A percentile compares a stretch with the other conserved stretches of the same genome.
These are phyloP conservation scores for Phallus indusiatus DNA, from an alignment of 768 basidiomycete species.

Conservation along the genomic window DNA sequence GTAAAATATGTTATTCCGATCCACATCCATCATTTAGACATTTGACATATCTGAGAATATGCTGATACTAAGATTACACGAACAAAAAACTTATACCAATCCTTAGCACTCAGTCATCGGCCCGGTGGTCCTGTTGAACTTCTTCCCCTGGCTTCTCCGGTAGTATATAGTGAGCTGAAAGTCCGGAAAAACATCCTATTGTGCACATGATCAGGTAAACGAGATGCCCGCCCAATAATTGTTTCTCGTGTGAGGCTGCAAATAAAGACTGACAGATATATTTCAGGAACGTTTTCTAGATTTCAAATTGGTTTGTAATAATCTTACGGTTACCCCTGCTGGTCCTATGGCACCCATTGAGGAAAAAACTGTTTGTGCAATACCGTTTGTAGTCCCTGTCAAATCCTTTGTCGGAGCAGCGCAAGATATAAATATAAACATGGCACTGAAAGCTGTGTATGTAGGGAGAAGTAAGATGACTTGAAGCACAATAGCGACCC, in stretches of 20 bases:
- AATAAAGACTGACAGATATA: background rate
- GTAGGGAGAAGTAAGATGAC: constrained; percentile 7
- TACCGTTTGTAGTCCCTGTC: constrained; percentile 9
- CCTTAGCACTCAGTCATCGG: too few species aligned
- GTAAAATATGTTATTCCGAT: too few species aligned
- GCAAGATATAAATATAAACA: constrained; percentile 9
- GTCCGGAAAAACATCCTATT: background rate
- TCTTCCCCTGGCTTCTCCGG: constrained; percentile 8
- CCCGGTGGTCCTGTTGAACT: background rate
- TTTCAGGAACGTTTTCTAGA: background rate
- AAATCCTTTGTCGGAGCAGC: constrained; percentile 3
- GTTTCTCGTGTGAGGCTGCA: constrained; percentile 18
- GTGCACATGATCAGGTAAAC: constrained; percentile 16
- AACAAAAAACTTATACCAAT: too few species aligned
- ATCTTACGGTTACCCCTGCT: constrained; percentile 9
- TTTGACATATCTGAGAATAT: too few species aligned
- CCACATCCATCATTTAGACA: too few species aligned
- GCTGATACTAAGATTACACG: too few species aligned
- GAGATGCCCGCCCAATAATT: constrained; percentile 18
- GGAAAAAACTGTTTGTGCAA: constrained; percentile 8
- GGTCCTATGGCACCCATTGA: constrained; percentile 11
- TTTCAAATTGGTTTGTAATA: background rate
- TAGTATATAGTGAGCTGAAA: constrained; percentile 1
- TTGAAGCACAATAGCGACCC: constrained; percentile 22
- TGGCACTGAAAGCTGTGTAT: constrained; percentile 11